Evolutionary conservation across 2,329 filamentous ascomycete species (phyloP).

Genomic region (Clathrospora elynae): DNA sequence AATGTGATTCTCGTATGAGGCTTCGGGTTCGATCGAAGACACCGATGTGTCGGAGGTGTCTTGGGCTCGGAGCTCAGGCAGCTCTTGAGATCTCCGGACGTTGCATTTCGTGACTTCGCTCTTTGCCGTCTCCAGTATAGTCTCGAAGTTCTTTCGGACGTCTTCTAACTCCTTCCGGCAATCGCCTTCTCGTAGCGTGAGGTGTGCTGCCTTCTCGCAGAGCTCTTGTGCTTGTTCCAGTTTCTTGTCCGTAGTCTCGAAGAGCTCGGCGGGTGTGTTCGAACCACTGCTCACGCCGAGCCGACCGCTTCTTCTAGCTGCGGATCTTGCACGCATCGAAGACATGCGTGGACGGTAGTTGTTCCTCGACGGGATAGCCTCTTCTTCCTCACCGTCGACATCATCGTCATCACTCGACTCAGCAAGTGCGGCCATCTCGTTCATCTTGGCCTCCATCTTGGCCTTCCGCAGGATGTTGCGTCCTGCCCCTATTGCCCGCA

Average conservation of each 20-base stretch:
- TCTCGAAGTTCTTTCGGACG: constrained; percentile 67
- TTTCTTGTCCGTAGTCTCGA: constrained; percentile 74
- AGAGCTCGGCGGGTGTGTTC: constrained; percentile 32
- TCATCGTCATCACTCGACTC: constrained; percentile 33
- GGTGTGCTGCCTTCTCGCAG: constrained; percentile 85
- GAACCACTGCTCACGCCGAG: constrained; percentile 12
- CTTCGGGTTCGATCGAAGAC: constrained; percentile 22
- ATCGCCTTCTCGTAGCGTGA: constrained; percentile 85
- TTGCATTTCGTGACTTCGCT: constrained; percentile 40
- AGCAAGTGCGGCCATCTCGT: constrained; percentile 48
- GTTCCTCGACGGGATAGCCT: constrained; percentile 40
- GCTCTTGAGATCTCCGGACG: constrained; percentile 22
- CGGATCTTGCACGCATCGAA: constrained; percentile 37
- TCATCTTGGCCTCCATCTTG: constrained; percentile 79
- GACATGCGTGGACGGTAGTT: constrained; percentile 45
- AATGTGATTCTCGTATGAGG: constrained; percentile 22
- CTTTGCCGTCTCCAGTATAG: constrained; percentile 66
- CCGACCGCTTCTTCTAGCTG: constrained; percentile 20
- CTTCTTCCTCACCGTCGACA: constrained; percentile 34
- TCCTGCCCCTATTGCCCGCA: constrained; percentile 78
- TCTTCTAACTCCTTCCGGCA: constrained; percentile 77
- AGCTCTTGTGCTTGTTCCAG: constrained; percentile 80
- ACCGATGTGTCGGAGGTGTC: constrained; percentile 25
- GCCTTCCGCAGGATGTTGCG: constrained; percentile 86
- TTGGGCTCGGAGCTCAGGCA: constrained; percentile 18